A percentile compares a stretch with the other conserved stretches of the same genome.
Conservation (phyloP, 257 asterid species). For the Jacaranda copaia region DNA sequence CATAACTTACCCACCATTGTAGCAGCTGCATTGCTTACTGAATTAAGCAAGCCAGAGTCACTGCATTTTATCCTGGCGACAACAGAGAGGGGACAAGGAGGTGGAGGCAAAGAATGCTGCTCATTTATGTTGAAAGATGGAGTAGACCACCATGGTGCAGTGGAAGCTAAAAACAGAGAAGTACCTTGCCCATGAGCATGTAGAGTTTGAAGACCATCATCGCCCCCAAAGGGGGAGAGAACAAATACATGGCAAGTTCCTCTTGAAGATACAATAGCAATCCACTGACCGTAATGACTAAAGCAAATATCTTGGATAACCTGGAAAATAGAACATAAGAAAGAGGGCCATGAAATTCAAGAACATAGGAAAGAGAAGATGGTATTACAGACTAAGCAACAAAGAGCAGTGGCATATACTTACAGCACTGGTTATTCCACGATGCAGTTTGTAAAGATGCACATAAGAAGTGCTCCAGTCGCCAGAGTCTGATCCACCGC, state of each 20-base stretch:
- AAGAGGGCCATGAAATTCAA: constrained; percentile 28
- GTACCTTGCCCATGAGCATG: constrained; percentile 48
- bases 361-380: constrained; percentile 28
- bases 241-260: constrained; percentile 76
- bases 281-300: constrained; percentile 71
- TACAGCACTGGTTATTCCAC: constrained; percentile 84
- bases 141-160: constrained; percentile 73
- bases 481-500: constrained; percentile 48
- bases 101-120: constrained; percentile 57
- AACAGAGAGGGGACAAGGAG: constrained; percentile 61
- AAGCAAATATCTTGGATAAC: constrained; percentile 78
- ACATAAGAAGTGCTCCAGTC: constrained; percentile 68
- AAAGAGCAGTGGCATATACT: constrained; percentile 42
- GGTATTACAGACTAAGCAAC: constrained; percentile 18
- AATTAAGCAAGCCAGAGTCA: constrained; percentile 61
- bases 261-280: constrained; percentile 68
- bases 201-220: constrained; percentile 54
- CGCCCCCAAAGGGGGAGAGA: constrained; percentile 70
- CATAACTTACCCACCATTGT: constrained; percentile 63
- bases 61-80: constrained; percentile 63
- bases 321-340: constrained; percentile 43
- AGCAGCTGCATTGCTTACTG: constrained; percentile 71
- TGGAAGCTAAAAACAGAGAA: constrained; percentile 46
- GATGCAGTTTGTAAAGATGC: constrained; percentile 76
- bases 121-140: constrained; percentile 60